Percentiles rank a stretch among this genome's conserved stretches.
Evolutionary conservation across 148 eudicot species (phyloP).

Genomic region (Salicornia ramosissima): DNA sequence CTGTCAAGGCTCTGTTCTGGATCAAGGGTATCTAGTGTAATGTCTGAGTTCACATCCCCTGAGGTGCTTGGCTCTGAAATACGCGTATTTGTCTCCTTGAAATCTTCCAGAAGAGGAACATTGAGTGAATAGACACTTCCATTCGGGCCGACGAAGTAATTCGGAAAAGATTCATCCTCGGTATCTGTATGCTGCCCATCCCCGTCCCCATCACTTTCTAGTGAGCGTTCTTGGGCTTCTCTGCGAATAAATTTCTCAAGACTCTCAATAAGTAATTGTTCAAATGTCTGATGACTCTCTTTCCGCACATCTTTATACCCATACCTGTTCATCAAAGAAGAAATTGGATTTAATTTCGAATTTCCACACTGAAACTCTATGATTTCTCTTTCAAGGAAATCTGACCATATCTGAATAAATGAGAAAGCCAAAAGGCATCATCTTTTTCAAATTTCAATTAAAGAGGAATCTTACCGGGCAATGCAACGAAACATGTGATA

Average conservation of each 20-base stretch:
- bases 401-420: neutral
- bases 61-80: conserved; percentile 55
- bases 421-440: neutral
- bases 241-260: conserved; percentile 84
- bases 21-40: conserved; percentile 38
- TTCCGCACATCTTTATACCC: conserved; percentile 96
- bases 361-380: neutral
- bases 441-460: neutral
- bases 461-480: conserved; percentile 55
- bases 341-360: neutral
- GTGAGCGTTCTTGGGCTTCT: conserved; percentile 82
- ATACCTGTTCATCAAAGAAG: conserved; percentile 50
- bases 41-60: conserved; percentile 33
- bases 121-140: conserved; percentile 81
- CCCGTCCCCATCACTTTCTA: conserved; percentile 71
- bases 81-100: conserved; percentile 32
- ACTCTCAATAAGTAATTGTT: conserved; percentile 77
- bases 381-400: neutral
- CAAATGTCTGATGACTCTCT: conserved; percentile 78
- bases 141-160: conserved; percentile 56
- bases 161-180: conserved; percentile 52
- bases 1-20: conserved; percentile 78
- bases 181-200: conserved; percentile 55
- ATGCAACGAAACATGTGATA: conserved; percentile 97
- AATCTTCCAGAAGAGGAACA: conserved; percentile 65